These are phyloP conservation scores for Hyphopichia fennica DNA, from an alignment of 1,139 yeast genomes.

Conservation along the genomic window DNA sequence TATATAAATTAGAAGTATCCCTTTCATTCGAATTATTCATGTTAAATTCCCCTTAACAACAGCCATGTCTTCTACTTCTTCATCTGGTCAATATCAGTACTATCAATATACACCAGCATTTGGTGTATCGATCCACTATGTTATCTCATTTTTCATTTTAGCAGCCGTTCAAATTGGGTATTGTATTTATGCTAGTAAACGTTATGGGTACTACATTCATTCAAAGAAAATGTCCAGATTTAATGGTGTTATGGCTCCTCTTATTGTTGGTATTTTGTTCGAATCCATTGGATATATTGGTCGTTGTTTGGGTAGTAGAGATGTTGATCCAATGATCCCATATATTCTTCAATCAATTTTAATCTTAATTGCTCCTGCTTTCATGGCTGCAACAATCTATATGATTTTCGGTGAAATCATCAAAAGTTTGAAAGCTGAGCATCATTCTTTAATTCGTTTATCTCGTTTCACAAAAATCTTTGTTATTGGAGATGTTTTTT, in stretches of 20 bases:
- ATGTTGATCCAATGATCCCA: conserved; percentile 17
- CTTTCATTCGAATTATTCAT: too few relatives aligned
- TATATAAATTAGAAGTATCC: too few relatives aligned
- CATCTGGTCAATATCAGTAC: too few relatives aligned
- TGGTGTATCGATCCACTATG: background rate
- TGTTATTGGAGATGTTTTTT: conserved; percentile 43
- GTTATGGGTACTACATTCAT: background rate
- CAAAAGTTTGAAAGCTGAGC: conserved; percentile 21
- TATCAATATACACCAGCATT: background rate
- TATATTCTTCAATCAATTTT: conserved; percentile 33
- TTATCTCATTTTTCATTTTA: background rate
- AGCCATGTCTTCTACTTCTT: too few relatives aligned
- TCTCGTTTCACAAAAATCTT: conserved; percentile 36
- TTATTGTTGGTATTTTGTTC: conserved; percentile 21
- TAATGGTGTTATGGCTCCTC: conserved; percentile 13
- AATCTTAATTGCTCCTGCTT: conserved; percentile 42
- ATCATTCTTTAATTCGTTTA: conserved; percentile 26
- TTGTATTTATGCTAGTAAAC: background rate
- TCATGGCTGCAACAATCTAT: conserved; percentile 45
- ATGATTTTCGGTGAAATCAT: conserved; percentile 43
- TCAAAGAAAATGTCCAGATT: background rate
- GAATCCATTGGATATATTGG: conserved; percentile 37
- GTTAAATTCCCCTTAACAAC: too few relatives aligned
- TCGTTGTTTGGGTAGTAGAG: conserved; percentile 21
- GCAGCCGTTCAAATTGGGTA: background rate